Evolutionary conservation across 495 filamentous ascomycete genomes (phyloP).

Genomic region (Tuber borchii): DNA sequence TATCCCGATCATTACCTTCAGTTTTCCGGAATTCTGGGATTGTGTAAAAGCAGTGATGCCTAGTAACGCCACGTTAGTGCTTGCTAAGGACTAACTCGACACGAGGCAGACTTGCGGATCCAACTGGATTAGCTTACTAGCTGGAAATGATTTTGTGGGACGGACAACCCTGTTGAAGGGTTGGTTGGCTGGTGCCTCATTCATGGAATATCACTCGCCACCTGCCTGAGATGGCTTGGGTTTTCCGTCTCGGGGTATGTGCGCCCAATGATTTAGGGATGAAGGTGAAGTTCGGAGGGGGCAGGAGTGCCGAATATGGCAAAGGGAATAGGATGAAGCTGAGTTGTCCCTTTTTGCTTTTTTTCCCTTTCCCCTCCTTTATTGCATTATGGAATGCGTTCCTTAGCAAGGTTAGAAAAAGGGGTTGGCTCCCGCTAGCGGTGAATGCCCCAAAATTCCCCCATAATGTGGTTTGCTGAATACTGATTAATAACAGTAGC

Average conservation of each 20-base stretch:
- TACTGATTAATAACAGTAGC: background rate
- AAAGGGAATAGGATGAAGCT: background rate
- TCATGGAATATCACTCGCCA: slow-evolving; percentile 14
- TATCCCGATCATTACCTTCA: too few species aligned
- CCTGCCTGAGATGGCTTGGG: background rate
- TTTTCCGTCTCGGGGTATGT: background rate
- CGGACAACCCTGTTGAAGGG: background rate
- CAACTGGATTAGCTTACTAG: too few species aligned
- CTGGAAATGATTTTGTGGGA: background rate
- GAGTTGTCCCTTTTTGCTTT: too few species aligned
- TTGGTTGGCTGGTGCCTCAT: background rate
- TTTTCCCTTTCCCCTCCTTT: background rate
- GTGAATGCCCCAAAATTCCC: background rate
- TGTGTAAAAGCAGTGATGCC: too few species aligned
- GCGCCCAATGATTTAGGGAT: background rate
- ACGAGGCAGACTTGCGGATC: background rate
- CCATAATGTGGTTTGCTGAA: background rate
- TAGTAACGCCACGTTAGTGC: too few species aligned
- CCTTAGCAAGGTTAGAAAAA: background rate
- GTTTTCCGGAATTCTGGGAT: too few species aligned
- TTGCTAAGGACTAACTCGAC: too few species aligned
- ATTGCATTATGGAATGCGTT: background rate
- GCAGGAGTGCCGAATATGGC: background rate
- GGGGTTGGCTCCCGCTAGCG: background rate
- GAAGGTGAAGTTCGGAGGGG: too few species aligned